phyloP scores from a whole-genome alignment of 1,284 basidiomycete genomes.

The Ceratobasidium sp. region DNA sequence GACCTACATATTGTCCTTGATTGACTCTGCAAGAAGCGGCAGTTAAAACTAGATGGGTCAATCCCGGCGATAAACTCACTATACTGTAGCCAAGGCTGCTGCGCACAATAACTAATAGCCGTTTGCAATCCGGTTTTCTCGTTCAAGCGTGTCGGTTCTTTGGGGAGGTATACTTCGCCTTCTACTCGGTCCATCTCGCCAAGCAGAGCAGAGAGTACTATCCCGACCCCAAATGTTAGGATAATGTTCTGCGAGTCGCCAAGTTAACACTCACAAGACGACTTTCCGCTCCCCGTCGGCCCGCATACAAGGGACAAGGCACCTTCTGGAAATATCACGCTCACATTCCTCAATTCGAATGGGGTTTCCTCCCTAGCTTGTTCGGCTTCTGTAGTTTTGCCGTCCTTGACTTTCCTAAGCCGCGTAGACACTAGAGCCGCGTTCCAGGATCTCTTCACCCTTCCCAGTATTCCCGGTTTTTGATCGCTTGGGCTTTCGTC shows the following conservation, averaged over 20 bases:
- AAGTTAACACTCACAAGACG: not conserved
- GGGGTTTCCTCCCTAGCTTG: not conserved
- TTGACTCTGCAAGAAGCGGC: not conserved
- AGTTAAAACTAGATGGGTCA: not conserved
- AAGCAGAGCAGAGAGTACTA: slow-evolving; percentile 40
- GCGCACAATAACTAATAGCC: slow-evolving; percentile 46
- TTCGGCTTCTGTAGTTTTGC: not conserved
- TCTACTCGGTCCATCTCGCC: slow-evolving; percentile 46
- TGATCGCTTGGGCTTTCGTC: slow-evolving; percentile 40
- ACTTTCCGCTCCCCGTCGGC: slow-evolving; percentile 45
- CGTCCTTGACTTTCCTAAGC: slow-evolving; percentile 1
- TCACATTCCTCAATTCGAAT: slow-evolving; percentile 39
- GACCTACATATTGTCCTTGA: slow-evolving; percentile 26
- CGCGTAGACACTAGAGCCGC: slow-evolving; percentile 1
- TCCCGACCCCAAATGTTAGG: too few relatives aligned
- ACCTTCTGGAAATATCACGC: slow-evolving; percentile 32
- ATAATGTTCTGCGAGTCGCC: too few relatives aligned
- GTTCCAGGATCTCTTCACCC: slow-evolving; percentile 23
- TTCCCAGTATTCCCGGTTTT: slow-evolving; percentile 11
- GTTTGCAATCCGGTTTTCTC: slow-evolving; percentile 23
- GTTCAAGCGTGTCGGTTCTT: slow-evolving; percentile 25
- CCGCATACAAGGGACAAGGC: slow-evolving; percentile 37
- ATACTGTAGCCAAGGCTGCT: slow-evolving; percentile 48
- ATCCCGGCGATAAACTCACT: slow-evolving; percentile 19
- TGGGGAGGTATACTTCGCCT: slow-evolving; percentile 44